Conservation (phyloP, 306 rosid species). For the Rosa rugosa region DNA sequence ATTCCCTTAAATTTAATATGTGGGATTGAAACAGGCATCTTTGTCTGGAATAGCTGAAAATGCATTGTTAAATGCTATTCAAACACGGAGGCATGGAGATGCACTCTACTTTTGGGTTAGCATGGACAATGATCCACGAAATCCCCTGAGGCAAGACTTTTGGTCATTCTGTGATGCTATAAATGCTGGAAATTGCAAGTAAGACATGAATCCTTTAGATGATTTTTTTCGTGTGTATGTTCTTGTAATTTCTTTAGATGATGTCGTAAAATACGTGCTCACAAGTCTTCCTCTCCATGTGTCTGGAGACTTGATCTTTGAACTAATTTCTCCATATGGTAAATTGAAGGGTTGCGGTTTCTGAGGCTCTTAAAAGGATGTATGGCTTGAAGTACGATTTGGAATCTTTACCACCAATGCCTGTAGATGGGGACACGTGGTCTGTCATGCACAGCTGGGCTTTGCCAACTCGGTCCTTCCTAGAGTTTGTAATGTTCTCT, state of each 20-base stretch:
- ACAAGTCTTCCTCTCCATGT: not conserved
- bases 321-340: conserved; percentile 18
- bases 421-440: conserved; percentile 80
- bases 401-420: conserved; percentile 79
- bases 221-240: not conserved
- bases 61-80: conserved; percentile 66
- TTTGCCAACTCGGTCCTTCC: conserved; percentile 84
- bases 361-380: conserved; percentile 78
- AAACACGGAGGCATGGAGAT: conserved; percentile 71
- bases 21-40: conserved; percentile 61
- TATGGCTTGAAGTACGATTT: conserved; percentile 56
- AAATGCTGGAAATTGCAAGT: conserved; percentile 99
- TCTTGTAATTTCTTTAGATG: not conserved
- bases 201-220: conserved; percentile 22
- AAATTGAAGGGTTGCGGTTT: conserved; percentile 72
- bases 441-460: conserved; percentile 91
- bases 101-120: conserved; percentile 93
- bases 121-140: conserved; percentile 72
- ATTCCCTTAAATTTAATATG: conserved; percentile 24
- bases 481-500: conserved; percentile 95
- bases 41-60: conserved; percentile 73
- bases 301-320: not conserved
- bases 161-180: conserved; percentile 92
- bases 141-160: conserved; percentile 67
- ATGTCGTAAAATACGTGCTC: not conserved